phyloP scores from a whole-genome alignment of 140 eudicot species.

The Flaveria floridana region DNA sequence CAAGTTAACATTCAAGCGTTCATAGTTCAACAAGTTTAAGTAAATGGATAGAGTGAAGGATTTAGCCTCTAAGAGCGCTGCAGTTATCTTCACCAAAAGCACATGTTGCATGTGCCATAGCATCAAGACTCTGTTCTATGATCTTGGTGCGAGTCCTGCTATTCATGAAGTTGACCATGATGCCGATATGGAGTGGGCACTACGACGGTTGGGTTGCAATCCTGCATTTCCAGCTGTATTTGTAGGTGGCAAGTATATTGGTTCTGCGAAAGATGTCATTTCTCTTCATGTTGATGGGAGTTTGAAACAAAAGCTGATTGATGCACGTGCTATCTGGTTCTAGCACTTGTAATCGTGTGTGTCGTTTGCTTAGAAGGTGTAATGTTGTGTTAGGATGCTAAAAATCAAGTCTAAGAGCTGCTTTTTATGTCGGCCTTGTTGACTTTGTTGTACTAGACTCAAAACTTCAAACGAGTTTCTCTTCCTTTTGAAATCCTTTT shows the following conservation, averaged over 20 bases:
- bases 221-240: constrained; percentile 81
- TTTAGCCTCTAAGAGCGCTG: constrained; percentile 68
- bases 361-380: constrained; percentile 13
- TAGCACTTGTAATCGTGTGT: constrained; percentile 32
- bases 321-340: constrained; percentile 86
- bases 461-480: constrained; percentile 9
- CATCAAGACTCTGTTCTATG: constrained; percentile 70
- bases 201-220: constrained; percentile 57
- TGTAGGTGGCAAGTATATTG: constrained; percentile 72
- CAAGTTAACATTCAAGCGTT: constrained; percentile 15
- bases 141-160: constrained; percentile 90
- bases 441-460: constrained; percentile 28
- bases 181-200: constrained; percentile 68
- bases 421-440: constrained; percentile 31
- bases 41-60: constrained; percentile 70
- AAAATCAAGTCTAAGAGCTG: constrained; percentile 26
- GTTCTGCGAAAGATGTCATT: constrained; percentile 73
- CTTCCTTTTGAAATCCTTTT: constrained; percentile 12
- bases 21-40: background rate
- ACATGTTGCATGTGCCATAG: constrained; percentile 90
- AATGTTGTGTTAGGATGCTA: constrained; percentile 21
- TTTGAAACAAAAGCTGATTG: constrained; percentile 61
- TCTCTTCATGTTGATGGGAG: constrained; percentile 77
- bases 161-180: constrained; percentile 74
- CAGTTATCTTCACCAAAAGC: constrained; percentile 90